Evolutionary conservation across 176 grass and related monocot genomes (phyloP).

Genomic region (Zoysia pacifica): DNA sequence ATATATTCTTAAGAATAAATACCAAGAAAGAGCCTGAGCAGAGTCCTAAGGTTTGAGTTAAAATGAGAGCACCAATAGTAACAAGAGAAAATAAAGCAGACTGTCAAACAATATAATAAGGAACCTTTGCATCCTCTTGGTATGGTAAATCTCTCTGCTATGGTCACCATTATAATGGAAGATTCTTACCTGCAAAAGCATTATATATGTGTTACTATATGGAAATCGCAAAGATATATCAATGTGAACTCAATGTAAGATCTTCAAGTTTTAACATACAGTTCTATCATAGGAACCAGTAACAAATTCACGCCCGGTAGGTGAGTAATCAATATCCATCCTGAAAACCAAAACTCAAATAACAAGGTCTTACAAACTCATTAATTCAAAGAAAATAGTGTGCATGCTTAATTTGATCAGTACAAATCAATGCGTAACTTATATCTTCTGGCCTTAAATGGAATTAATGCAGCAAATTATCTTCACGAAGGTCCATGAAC

Average conservation of each 20-base stretch:
- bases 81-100: background rate
- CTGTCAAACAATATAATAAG: constrained; percentile 1
- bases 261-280: constrained; percentile 37
- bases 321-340: constrained; percentile 99
- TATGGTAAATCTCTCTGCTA: constrained; percentile 99
- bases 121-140: constrained; percentile 99
- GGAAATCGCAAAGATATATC: constrained; percentile 26
- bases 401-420: constrained; percentile 1
- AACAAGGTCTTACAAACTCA: constrained; percentile 3
- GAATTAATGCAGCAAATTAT: background rate
- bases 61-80: background rate
- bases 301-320: constrained; percentile 93
- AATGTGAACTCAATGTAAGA: constrained; percentile 28
- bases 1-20: background rate
- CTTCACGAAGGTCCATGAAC: constrained; percentile 12
- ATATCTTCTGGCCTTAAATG: background rate
- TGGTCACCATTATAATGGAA: constrained; percentile 80
- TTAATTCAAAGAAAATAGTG: constrained; percentile 1
- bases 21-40: background rate
- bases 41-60: background rate
- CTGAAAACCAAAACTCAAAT: constrained; percentile 54
- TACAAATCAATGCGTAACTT: constrained; percentile 18
- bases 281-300: constrained; percentile 99
- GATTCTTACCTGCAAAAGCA: constrained; percentile 77
- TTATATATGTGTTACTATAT: constrained; percentile 15